Evolutionary conservation across 1,139 yeast species (phyloP), one percentile per base, ranked within the genome.

Genomic region (Magnusiomyces paraingens): DNA sequence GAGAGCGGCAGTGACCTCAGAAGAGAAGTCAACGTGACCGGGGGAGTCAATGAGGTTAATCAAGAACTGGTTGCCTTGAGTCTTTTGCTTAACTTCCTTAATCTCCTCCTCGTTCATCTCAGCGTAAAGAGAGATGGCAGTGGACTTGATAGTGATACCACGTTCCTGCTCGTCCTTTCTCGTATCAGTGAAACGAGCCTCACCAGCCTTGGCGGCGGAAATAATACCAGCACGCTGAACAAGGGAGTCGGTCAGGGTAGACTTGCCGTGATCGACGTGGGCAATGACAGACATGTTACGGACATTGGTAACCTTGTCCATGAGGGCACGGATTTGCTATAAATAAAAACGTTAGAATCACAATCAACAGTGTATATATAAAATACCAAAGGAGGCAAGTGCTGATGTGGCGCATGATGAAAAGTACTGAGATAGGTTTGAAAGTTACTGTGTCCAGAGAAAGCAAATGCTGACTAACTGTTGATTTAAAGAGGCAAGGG

Each of bases 241-340:
- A 75, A 93, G 86, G 65, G 98, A 91, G 80, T 93, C 99, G 77
- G 99, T 90, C 79, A 93, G 85, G 71, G 99, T 93, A 67, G 98
- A 90, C 80, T 93, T 93, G 82, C 99, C 99, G 84, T 93, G 99
- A 84, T 93, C 99, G 86, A 93, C 98, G 87, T 93, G 99, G 75
- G 99, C 99, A 85, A 93, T 93, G 79, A 93, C 99, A 79, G 98
- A 93, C 95, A 93, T 93, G 95, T 93, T 93, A 84, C 99, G 96
- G 74, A 93, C 97, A 76, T 93, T 91, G 79, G 97, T 86, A 82
- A 90, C 96, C 81, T 85, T 87, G 95, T 93, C 98, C 98, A 91
- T 91, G 80, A 91, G 85, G 72, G 80, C 91, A 82, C 98, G 95
- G 87, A 91, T 91, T 82, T 91, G 97, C 51, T 48, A 39, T 2